Conservation (phyloP, 2,329 filamentous ascomycete genomes). For the Colletotrichum tanaceti region DNA sequence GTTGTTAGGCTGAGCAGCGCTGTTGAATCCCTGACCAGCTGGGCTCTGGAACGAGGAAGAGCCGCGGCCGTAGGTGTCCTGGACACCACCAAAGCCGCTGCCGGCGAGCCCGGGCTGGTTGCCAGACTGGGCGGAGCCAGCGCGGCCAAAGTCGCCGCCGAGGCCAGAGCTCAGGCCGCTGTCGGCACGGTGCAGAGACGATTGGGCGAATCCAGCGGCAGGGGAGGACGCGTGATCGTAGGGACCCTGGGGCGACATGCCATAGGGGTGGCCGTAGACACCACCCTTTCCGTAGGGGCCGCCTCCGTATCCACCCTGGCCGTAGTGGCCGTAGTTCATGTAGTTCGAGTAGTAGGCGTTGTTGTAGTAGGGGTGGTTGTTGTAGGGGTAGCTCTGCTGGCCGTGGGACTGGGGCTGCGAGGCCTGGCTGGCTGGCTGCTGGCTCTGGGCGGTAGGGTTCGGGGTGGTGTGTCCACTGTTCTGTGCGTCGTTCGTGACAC, state of each 20-base stretch:
- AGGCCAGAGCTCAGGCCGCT: conserved; percentile 62
- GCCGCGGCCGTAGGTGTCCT: conserved; percentile 67
- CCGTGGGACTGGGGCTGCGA: conserved; percentile 59
- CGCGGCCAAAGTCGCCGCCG: conserved; percentile 65
- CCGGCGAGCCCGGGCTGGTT: conserved; percentile 63
- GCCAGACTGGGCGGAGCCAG: conserved; percentile 61
- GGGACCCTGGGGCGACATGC: conserved; percentile 66
- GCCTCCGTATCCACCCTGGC: conserved; percentile 61
- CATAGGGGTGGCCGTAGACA: conserved; percentile 68
- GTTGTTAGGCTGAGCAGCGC: conserved; percentile 59
- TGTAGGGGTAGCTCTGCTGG: conserved; percentile 63
- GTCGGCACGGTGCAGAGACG: conserved; percentile 64
- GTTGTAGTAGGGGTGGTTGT: conserved; percentile 69
- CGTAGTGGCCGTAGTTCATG: conserved; percentile 65
- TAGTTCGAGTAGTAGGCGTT: conserved; percentile 74
- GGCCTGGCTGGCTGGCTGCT: conserved; percentile 57
- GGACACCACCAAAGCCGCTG: conserved; percentile 64
- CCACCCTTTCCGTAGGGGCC: conserved; percentile 67
- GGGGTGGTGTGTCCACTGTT: conserved; percentile 93
- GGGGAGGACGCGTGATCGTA: conserved; percentile 68
- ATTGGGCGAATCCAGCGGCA: conserved; percentile 65
- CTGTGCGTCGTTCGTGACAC: conserved; percentile 74
- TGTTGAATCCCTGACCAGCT: conserved; percentile 64
- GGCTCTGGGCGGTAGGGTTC: conserved; percentile 75
- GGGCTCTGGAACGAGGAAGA: conserved; percentile 67